Evolutionary conservation across 2,329 filamentous ascomycete species (phyloP).

Genomic region (Myriosclerotinia scirpicola): DNA sequence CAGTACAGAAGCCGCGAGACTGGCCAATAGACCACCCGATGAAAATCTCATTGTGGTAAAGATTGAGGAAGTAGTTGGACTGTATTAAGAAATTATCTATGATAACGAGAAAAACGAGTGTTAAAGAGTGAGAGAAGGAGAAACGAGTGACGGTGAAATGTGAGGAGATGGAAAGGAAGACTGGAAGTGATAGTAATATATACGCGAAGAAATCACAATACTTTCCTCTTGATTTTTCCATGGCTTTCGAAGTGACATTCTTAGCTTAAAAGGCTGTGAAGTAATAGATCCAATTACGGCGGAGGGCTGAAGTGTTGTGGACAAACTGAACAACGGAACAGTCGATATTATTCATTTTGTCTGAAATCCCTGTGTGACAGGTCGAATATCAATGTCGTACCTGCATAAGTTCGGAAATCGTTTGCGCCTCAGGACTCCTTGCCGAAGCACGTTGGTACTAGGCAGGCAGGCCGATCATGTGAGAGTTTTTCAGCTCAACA

Average conservation of each 20-base stretch:
- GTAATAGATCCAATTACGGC: background rate
- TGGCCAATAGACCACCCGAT: conserved; percentile 27
- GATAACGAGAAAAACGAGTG: background rate
- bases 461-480: conserved; percentile 9
- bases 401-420: conserved; percentile 17
- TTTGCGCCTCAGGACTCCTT: conserved; percentile 7
- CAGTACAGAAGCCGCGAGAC: conserved; percentile 28
- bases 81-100: conserved; percentile 2
- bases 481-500: conserved; percentile 18
- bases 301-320: background rate
- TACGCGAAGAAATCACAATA: conserved; percentile 7
- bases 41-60: conserved; percentile 28
- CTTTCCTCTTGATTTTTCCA: background rate
- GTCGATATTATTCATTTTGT: background rate
- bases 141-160: conserved; percentile 14
- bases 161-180: background rate
- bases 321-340: conserved; percentile 3
- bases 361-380: conserved; percentile 6
- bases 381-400: conserved; percentile 19
- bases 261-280: background rate
- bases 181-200: conserved; percentile 4
- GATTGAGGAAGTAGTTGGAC: background rate
- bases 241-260: background rate
- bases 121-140: conserved; percentile 17
- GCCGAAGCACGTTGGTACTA: background rate